phyloP scores from a whole-genome alignment of 2,329 filamentous ascomycete genomes.

The Volutella citrinella region DNA sequence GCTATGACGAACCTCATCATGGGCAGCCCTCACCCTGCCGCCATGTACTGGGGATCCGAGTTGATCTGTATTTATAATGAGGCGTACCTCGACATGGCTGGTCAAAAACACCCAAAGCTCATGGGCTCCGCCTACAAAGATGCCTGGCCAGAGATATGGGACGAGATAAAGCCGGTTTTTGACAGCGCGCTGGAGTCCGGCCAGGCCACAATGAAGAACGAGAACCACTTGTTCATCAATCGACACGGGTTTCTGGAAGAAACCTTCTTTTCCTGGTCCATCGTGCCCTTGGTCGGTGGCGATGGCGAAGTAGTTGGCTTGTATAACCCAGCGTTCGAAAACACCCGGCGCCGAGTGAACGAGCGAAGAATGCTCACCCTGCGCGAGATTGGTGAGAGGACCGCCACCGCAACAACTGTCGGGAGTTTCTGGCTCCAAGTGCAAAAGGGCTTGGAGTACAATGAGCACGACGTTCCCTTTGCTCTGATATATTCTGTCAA shows the following conservation, averaged over 20 bases:
- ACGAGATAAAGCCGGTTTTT: slow-evolving; percentile 66
- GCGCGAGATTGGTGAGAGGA: slow-evolving; percentile 73
- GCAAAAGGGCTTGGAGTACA: slow-evolving; percentile 65
- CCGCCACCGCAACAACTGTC: slow-evolving; percentile 68
- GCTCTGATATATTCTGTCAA: slow-evolving; percentile 72
- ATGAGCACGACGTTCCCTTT: slow-evolving; percentile 74
- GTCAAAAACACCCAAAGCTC: slow-evolving; percentile 70
- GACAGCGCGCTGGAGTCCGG: slow-evolving; percentile 64
- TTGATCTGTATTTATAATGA: slow-evolving; percentile 70
- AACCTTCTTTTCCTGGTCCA: slow-evolving; percentile 79
- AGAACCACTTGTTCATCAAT: slow-evolving; percentile 71
- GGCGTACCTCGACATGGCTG: slow-evolving; percentile 67
- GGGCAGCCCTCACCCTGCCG: slow-evolving; percentile 71
- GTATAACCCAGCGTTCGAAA: slow-evolving; percentile 80
- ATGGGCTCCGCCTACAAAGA: slow-evolving; percentile 71
- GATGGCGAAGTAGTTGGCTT: slow-evolving; percentile 73
- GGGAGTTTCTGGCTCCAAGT: slow-evolving; percentile 73
- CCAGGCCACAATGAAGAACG: slow-evolving; percentile 80
- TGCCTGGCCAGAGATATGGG: slow-evolving; percentile 74
- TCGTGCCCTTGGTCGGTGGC: slow-evolving; percentile 72
- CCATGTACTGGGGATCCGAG: slow-evolving; percentile 77
- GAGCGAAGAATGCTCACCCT: slow-evolving; percentile 78
- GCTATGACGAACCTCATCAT: slow-evolving; percentile 81
- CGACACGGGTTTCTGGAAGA: slow-evolving; percentile 72
- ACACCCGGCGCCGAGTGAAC: slow-evolving; percentile 73